These are phyloP conservation scores for Orobanche coerulescens DNA, from an alignment of 257 asterid species.

Conservation along the genomic window DNA sequence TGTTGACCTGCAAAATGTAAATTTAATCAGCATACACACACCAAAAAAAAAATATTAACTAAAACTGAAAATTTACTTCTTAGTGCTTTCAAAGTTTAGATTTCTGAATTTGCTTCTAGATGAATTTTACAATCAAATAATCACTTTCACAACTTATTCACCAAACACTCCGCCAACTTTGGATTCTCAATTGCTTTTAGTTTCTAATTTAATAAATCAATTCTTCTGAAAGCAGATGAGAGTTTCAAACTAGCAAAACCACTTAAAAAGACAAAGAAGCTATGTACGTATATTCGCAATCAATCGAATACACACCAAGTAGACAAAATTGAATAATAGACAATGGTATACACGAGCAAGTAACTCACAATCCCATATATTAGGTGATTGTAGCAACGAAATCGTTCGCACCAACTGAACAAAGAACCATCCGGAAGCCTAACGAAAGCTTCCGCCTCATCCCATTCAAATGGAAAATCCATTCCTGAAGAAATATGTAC, in stretches of 20 bases:
- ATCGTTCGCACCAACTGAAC: constrained; percentile 95
- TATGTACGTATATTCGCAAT: not conserved
- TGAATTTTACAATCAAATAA: too few species aligned
- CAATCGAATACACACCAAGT: not conserved
- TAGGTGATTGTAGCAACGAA: constrained; percentile 62
- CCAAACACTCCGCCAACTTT: too few species aligned
- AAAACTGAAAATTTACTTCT: too few species aligned
- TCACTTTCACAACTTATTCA: too few species aligned
- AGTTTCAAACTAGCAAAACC: not conserved
- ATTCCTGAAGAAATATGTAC: constrained; percentile 45
- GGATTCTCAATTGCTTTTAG: too few species aligned
- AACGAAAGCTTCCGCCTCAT: constrained; percentile 70
- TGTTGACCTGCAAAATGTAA: constrained; percentile 49
- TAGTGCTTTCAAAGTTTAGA: too few species aligned
- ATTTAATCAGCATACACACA: constrained; percentile 13
- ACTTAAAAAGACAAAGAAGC: not conserved
- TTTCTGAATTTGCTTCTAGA: too few species aligned
- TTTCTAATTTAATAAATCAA: too few species aligned
- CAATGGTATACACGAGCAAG: constrained; percentile 9
- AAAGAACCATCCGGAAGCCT: constrained; percentile 91
- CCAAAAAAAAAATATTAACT: not conserved
- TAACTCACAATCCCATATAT: constrained; percentile 67
- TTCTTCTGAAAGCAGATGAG: too few species aligned
- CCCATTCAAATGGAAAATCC: constrained; percentile 87
- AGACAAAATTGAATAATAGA: not conserved